Evolutionary conservation across 441 rosid species (phyloP).

Genomic region (Pelargonium australe): DNA sequence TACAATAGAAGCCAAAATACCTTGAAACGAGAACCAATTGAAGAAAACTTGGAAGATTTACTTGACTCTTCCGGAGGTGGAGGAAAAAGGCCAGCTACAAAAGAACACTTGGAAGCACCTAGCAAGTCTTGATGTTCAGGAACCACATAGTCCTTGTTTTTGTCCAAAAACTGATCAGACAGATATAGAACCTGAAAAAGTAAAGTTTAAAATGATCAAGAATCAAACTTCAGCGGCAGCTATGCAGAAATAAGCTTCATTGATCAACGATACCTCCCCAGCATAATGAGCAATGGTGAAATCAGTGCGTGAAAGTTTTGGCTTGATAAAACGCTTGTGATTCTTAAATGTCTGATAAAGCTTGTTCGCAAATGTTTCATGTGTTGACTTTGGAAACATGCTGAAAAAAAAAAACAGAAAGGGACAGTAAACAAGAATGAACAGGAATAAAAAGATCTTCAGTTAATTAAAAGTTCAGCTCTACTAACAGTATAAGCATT

Average conservation of each 20-base stretch:
- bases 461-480: neutral
- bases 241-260: neutral
- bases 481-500: conserved; percentile 1
- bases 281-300: conserved; percentile 89
- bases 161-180: conserved; percentile 92
- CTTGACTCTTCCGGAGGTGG: conserved; percentile 80
- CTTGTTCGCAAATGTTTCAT: conserved; percentile 92
- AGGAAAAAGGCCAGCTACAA: conserved; percentile 92
- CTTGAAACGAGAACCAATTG: conserved; percentile 97
- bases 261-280: conserved; percentile 62
- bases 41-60: conserved; percentile 93
- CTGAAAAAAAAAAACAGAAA: conserved; percentile 37
- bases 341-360: conserved; percentile 86
- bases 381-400: conserved; percentile 99
- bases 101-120: conserved; percentile 68
- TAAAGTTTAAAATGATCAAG: conserved; percentile 1
- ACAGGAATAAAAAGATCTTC: conserved; percentile 14
- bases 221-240: conserved; percentile 10
- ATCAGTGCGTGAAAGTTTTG: conserved; percentile 92
- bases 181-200: conserved; percentile 76
- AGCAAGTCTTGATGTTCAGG: conserved; percentile 93
- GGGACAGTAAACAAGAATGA: conserved; percentile 15
- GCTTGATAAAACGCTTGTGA: conserved; percentile 91
- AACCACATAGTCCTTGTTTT: conserved; percentile 97
- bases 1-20: conserved; percentile 31